A percentile compares a stretch with the other conserved stretches of the same genome.
Evolutionary conservation across 768 basidiomycete species (phyloP).

Genomic region (Holtermanniella nyarrowii): DNA sequence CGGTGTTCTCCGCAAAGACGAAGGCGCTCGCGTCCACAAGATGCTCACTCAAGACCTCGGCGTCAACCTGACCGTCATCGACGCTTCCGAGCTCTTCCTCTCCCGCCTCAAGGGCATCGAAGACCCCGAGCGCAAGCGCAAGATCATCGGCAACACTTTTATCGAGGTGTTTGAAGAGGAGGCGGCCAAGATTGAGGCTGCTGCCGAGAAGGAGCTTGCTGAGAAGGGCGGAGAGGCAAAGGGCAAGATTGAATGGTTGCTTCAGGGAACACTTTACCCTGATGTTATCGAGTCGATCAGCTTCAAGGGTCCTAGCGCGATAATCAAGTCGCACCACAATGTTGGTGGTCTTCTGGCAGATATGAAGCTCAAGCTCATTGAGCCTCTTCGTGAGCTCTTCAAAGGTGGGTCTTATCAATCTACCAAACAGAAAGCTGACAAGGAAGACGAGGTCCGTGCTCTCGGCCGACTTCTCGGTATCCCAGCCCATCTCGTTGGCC

Average conservation of each 20-base stretch:
- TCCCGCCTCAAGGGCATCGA: conserved; percentile 78
- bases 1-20: conserved; percentile 85
- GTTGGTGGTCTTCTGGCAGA: conserved; percentile 91
- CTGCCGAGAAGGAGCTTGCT: conserved; percentile 62
- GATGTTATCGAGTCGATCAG: conserved; percentile 99
- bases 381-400: conserved; percentile 93
- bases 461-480: conserved; percentile 84
- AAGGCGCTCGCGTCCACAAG: conserved; percentile 77
- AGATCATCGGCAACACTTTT: conserved; percentile 98
- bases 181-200: conserved; percentile 75
- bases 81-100: conserved; percentile 89
- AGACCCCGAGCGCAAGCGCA: conserved; percentile 93
- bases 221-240: conserved; percentile 56
- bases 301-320: conserved; percentile 97
- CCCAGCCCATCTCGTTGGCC: conserved; percentile 81
- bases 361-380: conserved; percentile 98
- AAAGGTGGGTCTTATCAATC: conserved; percentile 57
- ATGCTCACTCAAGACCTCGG: conserved; percentile 91
- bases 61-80: conserved; percentile 90
- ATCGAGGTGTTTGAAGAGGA: conserved; percentile 96
- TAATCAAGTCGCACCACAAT: conserved; percentile 99
- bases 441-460: conserved; percentile 82
- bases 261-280: conserved; percentile 96
- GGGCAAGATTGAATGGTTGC: conserved; percentile 89
- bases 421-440: background rate